A percentile compares a stretch with the other conserved stretches of the same genome.
Conservation (phyloP, 176 grass and related monocot species). For the Canna indica region DNA sequence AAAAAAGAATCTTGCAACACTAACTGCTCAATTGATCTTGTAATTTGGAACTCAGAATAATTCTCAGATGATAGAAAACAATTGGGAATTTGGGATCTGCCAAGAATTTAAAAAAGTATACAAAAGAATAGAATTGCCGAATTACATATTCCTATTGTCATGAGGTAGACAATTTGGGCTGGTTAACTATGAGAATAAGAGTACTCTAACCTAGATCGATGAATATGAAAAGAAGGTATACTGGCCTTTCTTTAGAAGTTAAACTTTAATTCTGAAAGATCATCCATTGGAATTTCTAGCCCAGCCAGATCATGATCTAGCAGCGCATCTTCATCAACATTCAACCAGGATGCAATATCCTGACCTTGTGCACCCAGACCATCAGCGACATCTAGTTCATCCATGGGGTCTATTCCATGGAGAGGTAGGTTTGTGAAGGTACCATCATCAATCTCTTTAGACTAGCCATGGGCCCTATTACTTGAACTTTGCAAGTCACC, state of each 20-base stretch:
- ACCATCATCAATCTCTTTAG: constrained; percentile 23
- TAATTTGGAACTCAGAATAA: background rate
- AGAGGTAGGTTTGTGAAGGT: constrained; percentile 22
- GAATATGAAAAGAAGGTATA: constrained; percentile 31
- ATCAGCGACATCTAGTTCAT: constrained; percentile 39
- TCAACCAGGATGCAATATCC: constrained; percentile 53
- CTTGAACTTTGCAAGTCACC: constrained; percentile 3
- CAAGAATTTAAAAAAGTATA: constrained; percentile 3
- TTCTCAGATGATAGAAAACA: background rate
- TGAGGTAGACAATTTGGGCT: constrained; percentile 27
- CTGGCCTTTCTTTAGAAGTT: constrained; percentile 22
- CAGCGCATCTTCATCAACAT: constrained; percentile 33
- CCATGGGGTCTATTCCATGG: constrained; percentile 25
- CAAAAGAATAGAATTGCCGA: constrained; percentile 21
- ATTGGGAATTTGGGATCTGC: constrained; percentile 14
- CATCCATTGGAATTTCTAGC: constrained; percentile 48
- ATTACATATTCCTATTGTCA: constrained; percentile 33
- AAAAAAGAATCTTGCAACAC: background rate
- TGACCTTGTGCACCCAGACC: constrained; percentile 43
- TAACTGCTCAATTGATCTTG: background rate
- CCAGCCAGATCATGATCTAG: constrained; percentile 48
- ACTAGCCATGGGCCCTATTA: constrained; percentile 7
- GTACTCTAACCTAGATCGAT: constrained; percentile 14
- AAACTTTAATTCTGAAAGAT: constrained; percentile 52
- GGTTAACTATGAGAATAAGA: constrained; percentile 21